Conservation (phyloP, 148 eudicot genomes). For the Fagopyrum tataricum region DNA sequence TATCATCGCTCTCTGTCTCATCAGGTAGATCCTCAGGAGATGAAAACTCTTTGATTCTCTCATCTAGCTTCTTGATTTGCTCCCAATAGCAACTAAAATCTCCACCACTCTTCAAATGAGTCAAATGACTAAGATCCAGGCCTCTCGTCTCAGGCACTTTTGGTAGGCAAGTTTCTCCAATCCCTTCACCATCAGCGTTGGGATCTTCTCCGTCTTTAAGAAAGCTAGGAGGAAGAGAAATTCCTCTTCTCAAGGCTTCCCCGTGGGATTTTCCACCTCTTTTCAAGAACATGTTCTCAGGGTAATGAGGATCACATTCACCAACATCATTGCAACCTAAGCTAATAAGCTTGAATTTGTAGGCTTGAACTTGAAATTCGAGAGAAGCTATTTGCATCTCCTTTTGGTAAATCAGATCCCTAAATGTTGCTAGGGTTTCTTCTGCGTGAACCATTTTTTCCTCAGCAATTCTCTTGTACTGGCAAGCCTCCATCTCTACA, state of each 20-base stretch:
- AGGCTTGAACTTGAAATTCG: slow-evolving; percentile 78
- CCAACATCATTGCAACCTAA: slow-evolving; percentile 47
- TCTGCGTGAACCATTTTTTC: slow-evolving; percentile 77
- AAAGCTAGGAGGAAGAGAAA: slow-evolving; percentile 7
- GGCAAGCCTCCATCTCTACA: slow-evolving; percentile 81
- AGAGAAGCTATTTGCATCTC: slow-evolving; percentile 88
- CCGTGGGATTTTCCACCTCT: background rate
- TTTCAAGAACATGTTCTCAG: background rate
- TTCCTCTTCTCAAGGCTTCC: slow-evolving; percentile 3
- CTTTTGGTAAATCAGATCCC: slow-evolving; percentile 70
- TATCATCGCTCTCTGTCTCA: background rate
- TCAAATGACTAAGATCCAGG: background rate
- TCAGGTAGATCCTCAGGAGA: background rate
- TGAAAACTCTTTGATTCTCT: background rate
- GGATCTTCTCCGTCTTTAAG: slow-evolving; percentile 5
- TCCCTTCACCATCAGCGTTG: background rate
- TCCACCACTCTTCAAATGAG: background rate
- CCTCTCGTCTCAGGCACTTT: background rate
- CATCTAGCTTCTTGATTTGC: slow-evolving; percentile 5
- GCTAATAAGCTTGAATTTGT: slow-evolving; percentile 58
- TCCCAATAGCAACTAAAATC: slow-evolving; percentile 7
- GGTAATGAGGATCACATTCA: slow-evolving; percentile 13
- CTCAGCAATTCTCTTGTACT: slow-evolving; percentile 87
- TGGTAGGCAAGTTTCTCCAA: background rate
- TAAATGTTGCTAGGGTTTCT: slow-evolving; percentile 60